Percentiles rank a stretch among this genome's conserved stretches.
These are phyloP conservation scores for Boletus pseudo-olivaceus DNA, from an alignment of 768 basidiomycete species.

Conservation along the genomic window DNA sequence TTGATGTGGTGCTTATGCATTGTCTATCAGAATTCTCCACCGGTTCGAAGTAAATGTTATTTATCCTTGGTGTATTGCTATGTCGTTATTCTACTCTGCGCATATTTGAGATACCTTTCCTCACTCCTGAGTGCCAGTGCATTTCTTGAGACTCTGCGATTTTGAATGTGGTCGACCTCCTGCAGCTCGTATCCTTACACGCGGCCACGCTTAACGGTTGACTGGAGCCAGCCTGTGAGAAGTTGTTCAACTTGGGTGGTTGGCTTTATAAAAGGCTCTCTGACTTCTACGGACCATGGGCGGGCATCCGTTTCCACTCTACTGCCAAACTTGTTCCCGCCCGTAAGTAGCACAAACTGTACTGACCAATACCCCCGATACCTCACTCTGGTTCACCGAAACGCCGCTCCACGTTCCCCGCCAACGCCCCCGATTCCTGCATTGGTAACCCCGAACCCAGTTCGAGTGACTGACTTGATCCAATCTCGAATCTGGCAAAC, in stretches of 20 bases:
- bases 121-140: background rate
- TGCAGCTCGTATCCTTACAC: background rate
- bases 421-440: too few species aligned
- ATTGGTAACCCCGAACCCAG: too few species aligned
- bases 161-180: background rate
- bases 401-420: background rate
- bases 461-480: too few species aligned
- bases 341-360: background rate
- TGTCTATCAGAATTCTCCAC: conserved; percentile 52
- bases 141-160: background rate
- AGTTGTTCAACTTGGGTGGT: background rate
- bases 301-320: background rate
- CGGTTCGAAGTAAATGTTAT: conserved; percentile 46
- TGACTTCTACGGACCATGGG: background rate
- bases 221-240: background rate
- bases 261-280: too few species aligned
- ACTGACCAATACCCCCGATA: background rate
- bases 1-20: conserved; percentile 7
- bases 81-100: conserved; percentile 30
- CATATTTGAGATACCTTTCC: conserved; percentile 32
- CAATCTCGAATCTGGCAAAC: too few species aligned
- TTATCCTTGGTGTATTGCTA: conserved; percentile 31
- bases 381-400: background rate
- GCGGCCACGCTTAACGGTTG: too few species aligned
- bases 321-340: background rate